phyloP scores from a whole-genome alignment of 2,329 filamentous ascomycete species.

The Botrytis tulipae region DNA sequence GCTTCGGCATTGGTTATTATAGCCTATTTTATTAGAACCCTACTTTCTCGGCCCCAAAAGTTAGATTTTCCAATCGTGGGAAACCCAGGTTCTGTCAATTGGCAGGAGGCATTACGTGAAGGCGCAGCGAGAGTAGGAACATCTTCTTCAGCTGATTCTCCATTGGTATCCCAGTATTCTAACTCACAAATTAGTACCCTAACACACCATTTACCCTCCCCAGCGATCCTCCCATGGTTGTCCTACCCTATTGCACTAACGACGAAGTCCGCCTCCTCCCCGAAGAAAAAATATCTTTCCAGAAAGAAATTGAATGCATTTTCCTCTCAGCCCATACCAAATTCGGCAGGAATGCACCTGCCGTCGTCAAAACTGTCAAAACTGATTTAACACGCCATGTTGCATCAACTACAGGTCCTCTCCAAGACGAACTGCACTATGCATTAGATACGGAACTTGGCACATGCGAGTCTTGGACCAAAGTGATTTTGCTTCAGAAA shows the following conservation, averaged over 20 bases:
- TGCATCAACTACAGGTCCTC: conserved; percentile 22
- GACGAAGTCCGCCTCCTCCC: background rate
- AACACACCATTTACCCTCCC: background rate
- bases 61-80: background rate
- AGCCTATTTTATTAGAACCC: background rate
- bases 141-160: background rate
- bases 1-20: background rate
- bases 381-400: conserved; percentile 32
- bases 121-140: background rate
- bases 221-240: background rate
- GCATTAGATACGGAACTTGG: conserved; percentile 32
- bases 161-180: background rate
- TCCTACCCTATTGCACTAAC: background rate
- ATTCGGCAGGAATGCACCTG: background rate
- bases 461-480: conserved; percentile 28
- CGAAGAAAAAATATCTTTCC: background rate
- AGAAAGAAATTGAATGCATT: background rate
- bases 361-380: conserved; percentile 27
- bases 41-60: background rate
- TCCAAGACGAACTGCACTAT: conserved; percentile 34
- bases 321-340: background rate
- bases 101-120: background rate
- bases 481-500: background rate
- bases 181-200: conserved; percentile 1
- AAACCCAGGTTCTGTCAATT: background rate